A percentile compares a stretch with the other conserved stretches of the same genome.
Evolutionary conservation across 129 eudicot genomes (phyloP).

Genomic region (Heracleum sosnowskyi): DNA sequence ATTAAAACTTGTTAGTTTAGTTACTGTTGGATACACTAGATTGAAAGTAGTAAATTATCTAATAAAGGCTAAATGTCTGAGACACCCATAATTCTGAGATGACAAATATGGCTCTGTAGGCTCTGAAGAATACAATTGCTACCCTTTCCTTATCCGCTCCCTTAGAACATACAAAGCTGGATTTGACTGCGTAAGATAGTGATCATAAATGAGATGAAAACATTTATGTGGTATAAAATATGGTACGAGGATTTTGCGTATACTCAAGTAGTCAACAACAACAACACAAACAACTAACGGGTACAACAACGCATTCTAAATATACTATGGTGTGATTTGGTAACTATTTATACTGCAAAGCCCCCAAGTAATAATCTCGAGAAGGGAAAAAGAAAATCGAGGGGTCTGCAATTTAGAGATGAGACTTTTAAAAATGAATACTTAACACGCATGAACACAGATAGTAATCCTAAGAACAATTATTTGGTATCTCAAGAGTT

Average conservation of each 20-base stretch:
- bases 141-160: conserved; percentile 89
- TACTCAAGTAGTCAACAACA: no score
- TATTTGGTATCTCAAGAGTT: not conserved
- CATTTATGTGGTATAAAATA: no score
- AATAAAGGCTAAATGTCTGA: conserved; percentile 98
- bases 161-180: conserved; percentile 93
- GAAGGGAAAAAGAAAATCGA: conserved; percentile 13
- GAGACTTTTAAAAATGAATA: not conserved
- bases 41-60: no score
- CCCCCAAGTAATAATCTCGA: no score
- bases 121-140: conserved; percentile 94
- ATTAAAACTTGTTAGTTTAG: no score
- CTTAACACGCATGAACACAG: not conserved
- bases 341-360: no score
- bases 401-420: conserved; percentile 52
- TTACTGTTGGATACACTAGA: no score
- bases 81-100: conserved; percentile 94
- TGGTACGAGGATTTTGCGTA: no score
- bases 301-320: no score
- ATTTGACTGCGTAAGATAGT: conserved; percentile 57
- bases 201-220: no score
- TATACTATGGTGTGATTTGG: no score
- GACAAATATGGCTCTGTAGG: conserved; percentile 97
- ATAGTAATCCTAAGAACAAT: not conserved
- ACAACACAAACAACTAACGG: no score